Conservation (phyloP, 2,329 filamentous ascomycete species). For the Byssothecium circinans region DNA sequence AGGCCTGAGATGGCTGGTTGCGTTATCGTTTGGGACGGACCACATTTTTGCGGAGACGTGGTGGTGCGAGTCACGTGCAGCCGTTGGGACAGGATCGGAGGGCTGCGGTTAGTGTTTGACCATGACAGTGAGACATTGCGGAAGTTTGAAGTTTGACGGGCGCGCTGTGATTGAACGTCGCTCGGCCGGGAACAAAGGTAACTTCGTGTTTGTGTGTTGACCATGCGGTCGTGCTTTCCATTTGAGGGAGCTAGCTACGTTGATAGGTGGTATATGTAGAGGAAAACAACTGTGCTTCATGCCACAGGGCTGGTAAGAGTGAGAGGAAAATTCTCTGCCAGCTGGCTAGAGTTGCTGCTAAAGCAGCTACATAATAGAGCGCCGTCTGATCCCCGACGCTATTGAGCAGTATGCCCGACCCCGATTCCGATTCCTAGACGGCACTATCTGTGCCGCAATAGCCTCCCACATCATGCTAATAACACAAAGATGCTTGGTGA, state of each 20-base stretch:
- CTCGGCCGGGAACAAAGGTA: not conserved
- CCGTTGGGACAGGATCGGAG: conserved; percentile 4
- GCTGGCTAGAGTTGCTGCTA: conserved; percentile 12
- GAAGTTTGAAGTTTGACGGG: not conserved
- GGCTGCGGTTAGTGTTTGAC: no score
- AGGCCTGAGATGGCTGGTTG: conserved; percentile 9
- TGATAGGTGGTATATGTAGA: conserved; percentile 15
- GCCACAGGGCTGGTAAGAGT: no score
- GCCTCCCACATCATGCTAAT: conserved; percentile 19
- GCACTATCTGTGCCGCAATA: conserved; percentile 5
- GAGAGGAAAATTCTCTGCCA: conserved; percentile 25
- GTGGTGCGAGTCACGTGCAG: conserved; percentile 5
- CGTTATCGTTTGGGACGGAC: conserved; percentile 9
- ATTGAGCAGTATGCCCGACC: conserved; percentile 16
- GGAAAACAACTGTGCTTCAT: no score
- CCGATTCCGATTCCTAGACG: not conserved
- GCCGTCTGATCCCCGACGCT: conserved; percentile 9
- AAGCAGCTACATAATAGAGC: conserved; percentile 10
- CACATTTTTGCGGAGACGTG: conserved; percentile 1
- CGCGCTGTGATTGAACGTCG: not conserved
- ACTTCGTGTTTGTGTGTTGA: conserved; percentile 11
- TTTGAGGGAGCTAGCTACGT: conserved; percentile 21
- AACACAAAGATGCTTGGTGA: conserved; percentile 11
- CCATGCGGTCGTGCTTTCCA: conserved; percentile 24
- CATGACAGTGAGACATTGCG: conserved; percentile 6